Evolutionary conservation across 192 early-diverging fungal genomes (phyloP).

Genomic region (Backusella liffmaniae): DNA sequence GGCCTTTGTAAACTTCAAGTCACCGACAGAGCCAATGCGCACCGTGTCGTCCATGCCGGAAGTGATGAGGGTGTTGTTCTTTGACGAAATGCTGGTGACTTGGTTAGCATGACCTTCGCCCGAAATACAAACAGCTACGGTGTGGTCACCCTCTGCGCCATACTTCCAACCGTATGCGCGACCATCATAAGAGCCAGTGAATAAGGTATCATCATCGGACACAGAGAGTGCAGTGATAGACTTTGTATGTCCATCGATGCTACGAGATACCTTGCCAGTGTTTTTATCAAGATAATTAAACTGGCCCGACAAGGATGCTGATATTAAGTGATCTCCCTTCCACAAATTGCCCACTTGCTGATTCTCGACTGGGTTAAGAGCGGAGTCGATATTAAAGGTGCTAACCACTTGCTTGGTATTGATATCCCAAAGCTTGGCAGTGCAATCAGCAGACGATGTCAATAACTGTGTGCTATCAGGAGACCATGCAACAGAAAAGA

Average conservation of each 20-base stretch:
- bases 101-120: slow-evolving; percentile 79
- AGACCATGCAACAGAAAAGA: slow-evolving; percentile 89
- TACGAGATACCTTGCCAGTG: slow-evolving; percentile 47
- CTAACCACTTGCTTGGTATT: slow-evolving; percentile 62
- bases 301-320: slow-evolving; percentile 81
- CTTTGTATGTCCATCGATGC: slow-evolving; percentile 75
- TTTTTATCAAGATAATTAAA: slow-evolving; percentile 80
- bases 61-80: slow-evolving; percentile 50
- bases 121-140: slow-evolving; percentile 40
- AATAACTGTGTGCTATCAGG: slow-evolving; percentile 73
- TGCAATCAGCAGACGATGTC: slow-evolving; percentile 84
- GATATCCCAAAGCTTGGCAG: slow-evolving; percentile 92
- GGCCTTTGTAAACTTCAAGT: slow-evolving; percentile 33
- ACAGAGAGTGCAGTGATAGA: slow-evolving; percentile 78
- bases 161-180: slow-evolving; percentile 78
- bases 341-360: slow-evolving; percentile 96
- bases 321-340: slow-evolving; percentile 72
- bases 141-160: slow-evolving; percentile 33
- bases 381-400: slow-evolving; percentile 51
- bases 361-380: slow-evolving; percentile 48
- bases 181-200: slow-evolving; percentile 92
- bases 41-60: slow-evolving; percentile 79
- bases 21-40: slow-evolving; percentile 29
- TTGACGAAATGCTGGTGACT: slow-evolving; percentile 56
- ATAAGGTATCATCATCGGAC: slow-evolving; percentile 54